A percentile compares a stretch with the other conserved stretches of the same genome.
phyloP scores from a whole-genome alignment of 305 asterid species.

The Fraxinus velutina region DNA sequence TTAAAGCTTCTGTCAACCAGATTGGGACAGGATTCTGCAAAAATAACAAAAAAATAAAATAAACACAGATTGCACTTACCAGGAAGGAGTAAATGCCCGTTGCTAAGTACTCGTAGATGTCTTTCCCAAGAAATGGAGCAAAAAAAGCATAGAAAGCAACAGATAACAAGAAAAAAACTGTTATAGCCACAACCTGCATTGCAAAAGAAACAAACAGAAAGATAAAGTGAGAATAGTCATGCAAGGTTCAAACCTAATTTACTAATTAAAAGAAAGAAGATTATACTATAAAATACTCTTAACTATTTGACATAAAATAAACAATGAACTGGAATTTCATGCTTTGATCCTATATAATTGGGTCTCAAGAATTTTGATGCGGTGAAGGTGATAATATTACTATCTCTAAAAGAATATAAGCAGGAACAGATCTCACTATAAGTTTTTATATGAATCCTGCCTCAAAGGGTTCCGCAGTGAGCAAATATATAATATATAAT shows the following conservation, averaged over 20 bases:
- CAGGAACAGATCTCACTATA: neutral
- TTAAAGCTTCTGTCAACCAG: neutral
- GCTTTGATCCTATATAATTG: neutral
- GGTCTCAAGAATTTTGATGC: neutral
- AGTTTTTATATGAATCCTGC: neutral
- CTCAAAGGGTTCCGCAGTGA: too few relatives aligned
- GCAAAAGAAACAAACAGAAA: slow-evolving; percentile 13
- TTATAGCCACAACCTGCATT: slow-evolving; percentile 90
- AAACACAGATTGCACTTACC: slow-evolving; percentile 46
- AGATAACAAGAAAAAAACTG: slow-evolving; percentile 82
- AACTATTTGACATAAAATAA: neutral
- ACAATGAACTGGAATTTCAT: neutral
- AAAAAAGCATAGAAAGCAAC: slow-evolving; percentile 95
- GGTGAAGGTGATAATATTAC: neutral
- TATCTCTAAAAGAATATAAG: neutral
- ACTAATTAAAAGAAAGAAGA: neutral
- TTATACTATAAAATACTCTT: neutral
- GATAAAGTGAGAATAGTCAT: too few relatives aligned
- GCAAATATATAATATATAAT: neutral
- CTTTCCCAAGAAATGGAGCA: slow-evolving; percentile 91
- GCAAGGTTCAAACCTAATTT: neutral
- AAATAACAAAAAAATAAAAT: slow-evolving; percentile 22
- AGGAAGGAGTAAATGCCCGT: slow-evolving; percentile 79
- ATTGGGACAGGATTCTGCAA: neutral
- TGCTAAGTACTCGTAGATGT: slow-evolving; percentile 73